These are phyloP conservation scores for Melastoma candidum DNA, from an alignment of 441 rosid genomes.

Conservation along the genomic window DNA sequence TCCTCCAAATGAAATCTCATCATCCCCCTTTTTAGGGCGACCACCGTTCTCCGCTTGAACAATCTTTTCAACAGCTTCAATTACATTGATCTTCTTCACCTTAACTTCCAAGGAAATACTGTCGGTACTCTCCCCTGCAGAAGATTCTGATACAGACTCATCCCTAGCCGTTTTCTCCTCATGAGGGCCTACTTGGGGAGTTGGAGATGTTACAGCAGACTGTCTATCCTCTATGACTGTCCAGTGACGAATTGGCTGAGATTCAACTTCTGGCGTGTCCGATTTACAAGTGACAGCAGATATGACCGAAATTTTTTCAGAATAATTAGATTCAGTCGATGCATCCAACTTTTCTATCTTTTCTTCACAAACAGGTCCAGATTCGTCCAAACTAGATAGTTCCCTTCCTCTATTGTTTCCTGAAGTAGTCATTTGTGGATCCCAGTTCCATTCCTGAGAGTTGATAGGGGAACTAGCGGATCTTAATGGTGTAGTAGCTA, in stretches of 20 bases:
- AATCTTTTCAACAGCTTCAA: slow-evolving; percentile 44
- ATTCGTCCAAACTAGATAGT: slow-evolving; percentile 29
- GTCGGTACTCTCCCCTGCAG: slow-evolving; percentile 17
- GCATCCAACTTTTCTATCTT: slow-evolving; percentile 25
- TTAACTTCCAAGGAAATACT: slow-evolving; percentile 25
- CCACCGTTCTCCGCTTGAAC: slow-evolving; percentile 33
- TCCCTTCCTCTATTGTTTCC: slow-evolving; percentile 29
- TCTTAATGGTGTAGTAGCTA: slow-evolving; percentile 79
- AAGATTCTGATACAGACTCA: too few species aligned
- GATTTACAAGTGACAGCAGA: slow-evolving; percentile 28
- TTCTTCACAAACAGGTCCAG: slow-evolving; percentile 28
- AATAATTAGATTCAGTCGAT: slow-evolving; percentile 15
- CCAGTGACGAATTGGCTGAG: slow-evolving; percentile 40
- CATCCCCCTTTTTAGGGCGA: slow-evolving; percentile 45
- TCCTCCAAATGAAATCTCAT: slow-evolving; percentile 49
- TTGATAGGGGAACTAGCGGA: slow-evolving; percentile 52
- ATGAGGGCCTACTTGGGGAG: slow-evolving; percentile 9
- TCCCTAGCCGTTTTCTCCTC: slow-evolving; percentile 11
- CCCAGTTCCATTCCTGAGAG: slow-evolving; percentile 48
- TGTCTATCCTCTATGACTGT: slow-evolving; percentile 31
- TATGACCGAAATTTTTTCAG: slow-evolving; percentile 30
- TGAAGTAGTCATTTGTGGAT: slow-evolving; percentile 27
- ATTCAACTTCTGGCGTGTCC: slow-evolving; percentile 48
- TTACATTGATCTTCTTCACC: slow-evolving; percentile 27
- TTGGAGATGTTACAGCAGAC: slow-evolving; percentile 16